Evolutionary conservation across 2,329 filamentous ascomycete genomes (phyloP).

Genomic region (Curvularia spicifera): DNA sequence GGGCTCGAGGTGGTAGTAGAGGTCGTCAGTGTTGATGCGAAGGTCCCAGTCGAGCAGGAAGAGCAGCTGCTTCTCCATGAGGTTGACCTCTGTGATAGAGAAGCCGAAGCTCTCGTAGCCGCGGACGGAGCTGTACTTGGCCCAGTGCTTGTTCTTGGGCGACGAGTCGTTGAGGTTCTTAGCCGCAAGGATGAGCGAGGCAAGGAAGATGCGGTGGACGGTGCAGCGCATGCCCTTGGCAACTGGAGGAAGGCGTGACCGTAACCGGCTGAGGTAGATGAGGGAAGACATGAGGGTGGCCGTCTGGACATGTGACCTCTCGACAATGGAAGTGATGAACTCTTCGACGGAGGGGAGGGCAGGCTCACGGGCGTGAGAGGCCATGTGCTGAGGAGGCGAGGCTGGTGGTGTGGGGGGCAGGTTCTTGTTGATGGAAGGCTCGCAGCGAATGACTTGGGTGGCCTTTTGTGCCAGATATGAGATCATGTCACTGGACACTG

Average conservation of each 20-base stretch:
- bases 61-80: conserved; percentile 99
- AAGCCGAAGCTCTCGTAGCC: conserved; percentile 83
- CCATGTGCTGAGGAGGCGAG: conserved; percentile 61
- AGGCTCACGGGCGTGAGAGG: conserved; percentile 57
- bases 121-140: conserved; percentile 82
- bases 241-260: conserved; percentile 84
- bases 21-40: conserved; percentile 80
- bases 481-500: conserved; percentile 79
- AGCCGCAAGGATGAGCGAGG: conserved; percentile 80
- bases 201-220: conserved; percentile 96
- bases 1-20: conserved; percentile 83
- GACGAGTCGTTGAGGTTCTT: conserved; percentile 99
- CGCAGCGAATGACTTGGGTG: conserved; percentile 79
- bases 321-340: conserved; percentile 91
- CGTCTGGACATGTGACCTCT: conserved; percentile 94
- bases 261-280: conserved; percentile 87
- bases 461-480: conserved; percentile 76
- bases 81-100: conserved; percentile 92
- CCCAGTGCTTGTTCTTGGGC: conserved; percentile 99
- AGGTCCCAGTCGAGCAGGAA: conserved; percentile 95
- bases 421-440: conserved; percentile 58
- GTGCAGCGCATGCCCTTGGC: conserved; percentile 97
- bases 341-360: conserved; percentile 78
- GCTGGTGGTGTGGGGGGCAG: conserved; percentile 66
- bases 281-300: conserved; percentile 96